Evolutionary conservation across 805 yeast species (phyloP), one percentile per base, ranked within the genome.

Genomic region (Hanseniaspora hatyaiensis): DNA sequence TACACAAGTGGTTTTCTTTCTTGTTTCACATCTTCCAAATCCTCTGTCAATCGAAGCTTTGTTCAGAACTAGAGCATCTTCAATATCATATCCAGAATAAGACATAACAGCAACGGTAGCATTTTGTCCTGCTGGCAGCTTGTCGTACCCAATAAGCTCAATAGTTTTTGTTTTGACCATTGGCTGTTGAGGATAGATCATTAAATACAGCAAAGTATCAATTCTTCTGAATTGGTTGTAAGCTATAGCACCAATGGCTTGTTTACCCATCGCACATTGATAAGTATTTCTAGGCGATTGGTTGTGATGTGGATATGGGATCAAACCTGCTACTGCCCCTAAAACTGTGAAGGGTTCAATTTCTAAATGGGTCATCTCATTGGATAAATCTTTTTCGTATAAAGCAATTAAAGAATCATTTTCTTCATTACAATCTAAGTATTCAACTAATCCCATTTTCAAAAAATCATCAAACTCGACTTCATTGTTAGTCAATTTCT

Each of bases 171-270:
- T 87, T 67, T 92, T 92, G 23, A 92, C 98, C 97, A 92, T 85
- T 0, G 98, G 98, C 63, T 92, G 97, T 66, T 92, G 97, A 4
- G 98, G 98, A 61, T 92, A 92, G n/a, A 87, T 95, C 95, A 92
- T 84, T 54, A 92, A 71, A 60, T 92, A 92, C 54, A 92, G 69
- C 59, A 92, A 67, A 1, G 98, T 92, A 60, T 92, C 98, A 55
- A 92, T 89, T 64, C 98, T 80, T 61, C 86, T 76, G 68, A 92
- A 84, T 66, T 92, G 98, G 64, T 92, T 92, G 63, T 92, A 92
- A 9, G 94, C 96, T 65, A 92, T 92, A 2, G 97, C 97, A 56
- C 98, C 98, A 65, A 92, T 89, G n/a, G 98, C 98, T 69, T 92
- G 98, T 86, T 49, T 86, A 78, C 95, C 95, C 95, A 84, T 84